phyloP scores from a whole-genome alignment of 164 flowering plant genomes.

The Sedum album region DNA sequence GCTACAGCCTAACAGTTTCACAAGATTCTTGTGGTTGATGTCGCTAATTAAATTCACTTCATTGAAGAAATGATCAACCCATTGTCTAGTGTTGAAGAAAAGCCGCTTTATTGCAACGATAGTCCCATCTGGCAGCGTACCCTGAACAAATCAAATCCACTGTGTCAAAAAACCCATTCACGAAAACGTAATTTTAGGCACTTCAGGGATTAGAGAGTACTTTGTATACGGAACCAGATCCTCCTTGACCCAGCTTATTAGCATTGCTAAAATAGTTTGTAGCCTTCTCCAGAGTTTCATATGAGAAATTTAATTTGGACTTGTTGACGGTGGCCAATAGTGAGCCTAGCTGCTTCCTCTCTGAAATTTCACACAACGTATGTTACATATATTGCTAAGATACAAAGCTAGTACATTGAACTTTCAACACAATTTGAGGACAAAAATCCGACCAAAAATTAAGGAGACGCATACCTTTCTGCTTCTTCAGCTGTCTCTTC shows the following conservation, averaged over 20 bases:
- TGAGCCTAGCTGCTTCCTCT: constrained; percentile 48
- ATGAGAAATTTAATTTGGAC: constrained; percentile 54
- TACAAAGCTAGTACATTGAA: neutral
- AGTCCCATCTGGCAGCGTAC: constrained; percentile 52
- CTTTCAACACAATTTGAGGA: neutral
- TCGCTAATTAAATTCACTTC: constrained; percentile 74
- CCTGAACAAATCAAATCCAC: constrained; percentile 27
- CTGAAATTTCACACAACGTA: constrained; percentile 22
- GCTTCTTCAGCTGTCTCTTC: constrained; percentile 28
- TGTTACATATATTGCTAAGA: neutral
- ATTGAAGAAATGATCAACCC: constrained; percentile 88
- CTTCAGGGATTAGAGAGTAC: constrained; percentile 20
- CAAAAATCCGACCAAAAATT: neutral
- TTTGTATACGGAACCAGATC: constrained; percentile 71
- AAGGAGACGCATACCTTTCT: constrained; percentile 33
- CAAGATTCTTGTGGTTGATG: constrained; percentile 71
- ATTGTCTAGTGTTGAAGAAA: constrained; percentile 66
- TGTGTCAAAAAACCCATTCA: neutral
- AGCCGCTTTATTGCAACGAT: constrained; percentile 67
- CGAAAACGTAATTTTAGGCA: neutral
- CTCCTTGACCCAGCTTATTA: constrained; percentile 76
- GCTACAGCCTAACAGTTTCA: constrained; percentile 77
- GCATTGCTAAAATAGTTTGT: constrained; percentile 50
- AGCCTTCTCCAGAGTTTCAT: constrained; percentile 69
- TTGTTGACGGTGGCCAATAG: constrained; percentile 34